phyloP scores from a whole-genome alignment of 441 rosid species.

The Gossypium davidsonii region DNA sequence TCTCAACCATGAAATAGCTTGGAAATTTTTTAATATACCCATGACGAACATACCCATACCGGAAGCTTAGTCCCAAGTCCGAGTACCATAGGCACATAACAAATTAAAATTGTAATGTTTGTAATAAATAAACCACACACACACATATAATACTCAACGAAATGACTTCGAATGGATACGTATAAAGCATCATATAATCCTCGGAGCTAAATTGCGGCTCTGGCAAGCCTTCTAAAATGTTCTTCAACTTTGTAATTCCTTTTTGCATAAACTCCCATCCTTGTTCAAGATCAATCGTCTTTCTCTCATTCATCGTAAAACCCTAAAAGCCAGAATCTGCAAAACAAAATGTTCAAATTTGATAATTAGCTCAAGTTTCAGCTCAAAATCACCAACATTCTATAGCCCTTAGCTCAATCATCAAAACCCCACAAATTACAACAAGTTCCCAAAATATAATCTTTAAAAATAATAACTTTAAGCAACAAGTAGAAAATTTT shows the following conservation, averaged over 20 bases:
- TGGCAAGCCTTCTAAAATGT: constrained; percentile 35
- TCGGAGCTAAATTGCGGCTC: constrained; percentile 39
- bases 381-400: not conserved
- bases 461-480: not conserved
- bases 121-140: not conserved
- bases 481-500: not conserved
- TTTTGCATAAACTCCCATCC: constrained; percentile 49
- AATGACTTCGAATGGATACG: constrained; percentile 26
- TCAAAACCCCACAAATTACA: not conserved
- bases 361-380: not conserved
- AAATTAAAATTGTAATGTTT: not conserved
- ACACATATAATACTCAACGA: not conserved
- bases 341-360: constrained; percentile 1
- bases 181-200: constrained; percentile 43
- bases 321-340: constrained; percentile 14
- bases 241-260: constrained; percentile 41
- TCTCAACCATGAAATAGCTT: no score
- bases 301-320: constrained; percentile 32
- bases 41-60: not conserved
- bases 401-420: not conserved
- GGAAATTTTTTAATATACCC: no score
- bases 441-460: not conserved
- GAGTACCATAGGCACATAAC: not conserved
- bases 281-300: constrained; percentile 36
- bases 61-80: not conserved